Evolutionary conservation across 1,284 basidiomycete genomes (phyloP).

Genomic region (Ustilago loliicola): DNA sequence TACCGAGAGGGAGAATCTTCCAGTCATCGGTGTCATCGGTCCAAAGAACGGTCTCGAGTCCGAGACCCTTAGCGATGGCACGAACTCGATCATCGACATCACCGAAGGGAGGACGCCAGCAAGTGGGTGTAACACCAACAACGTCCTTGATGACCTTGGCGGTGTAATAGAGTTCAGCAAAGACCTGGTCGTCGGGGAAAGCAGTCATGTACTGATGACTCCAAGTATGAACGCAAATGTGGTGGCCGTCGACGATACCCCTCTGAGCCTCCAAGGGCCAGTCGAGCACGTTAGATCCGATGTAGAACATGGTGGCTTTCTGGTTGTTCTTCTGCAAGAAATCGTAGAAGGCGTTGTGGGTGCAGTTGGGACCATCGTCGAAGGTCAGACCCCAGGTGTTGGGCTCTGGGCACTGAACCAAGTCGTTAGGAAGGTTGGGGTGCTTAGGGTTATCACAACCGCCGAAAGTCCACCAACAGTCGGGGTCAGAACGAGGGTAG

Average conservation of each 20-base stretch:
- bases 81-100: constrained; percentile 75
- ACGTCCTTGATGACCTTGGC: constrained; percentile 73
- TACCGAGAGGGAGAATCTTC: constrained; percentile 67
- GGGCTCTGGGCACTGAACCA: constrained; percentile 72
- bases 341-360: constrained; percentile 74
- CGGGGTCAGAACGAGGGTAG: constrained; percentile 57
- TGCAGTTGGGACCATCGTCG: constrained; percentile 73
- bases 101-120: constrained; percentile 73
- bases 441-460: constrained; percentile 67
- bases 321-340: constrained; percentile 72
- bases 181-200: constrained; percentile 73
- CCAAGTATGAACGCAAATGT: constrained; percentile 71
- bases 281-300: constrained; percentile 74
- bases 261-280: constrained; percentile 75
- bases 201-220: constrained; percentile 74
- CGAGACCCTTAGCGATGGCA: constrained; percentile 73
- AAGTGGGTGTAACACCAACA: constrained; percentile 73
- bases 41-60: constrained; percentile 74
- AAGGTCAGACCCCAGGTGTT: constrained; percentile 74
- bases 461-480: constrained; percentile 67
- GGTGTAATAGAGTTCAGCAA: constrained; percentile 75
- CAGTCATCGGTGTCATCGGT: constrained; percentile 73
- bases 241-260: constrained; percentile 69
- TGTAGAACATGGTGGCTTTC: constrained; percentile 73
- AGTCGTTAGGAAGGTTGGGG: constrained; percentile 68